These are phyloP conservation scores for Plasmodium gonderi DNA, from an alignment of 169 alveolate species.

Conservation along the genomic window DNA sequence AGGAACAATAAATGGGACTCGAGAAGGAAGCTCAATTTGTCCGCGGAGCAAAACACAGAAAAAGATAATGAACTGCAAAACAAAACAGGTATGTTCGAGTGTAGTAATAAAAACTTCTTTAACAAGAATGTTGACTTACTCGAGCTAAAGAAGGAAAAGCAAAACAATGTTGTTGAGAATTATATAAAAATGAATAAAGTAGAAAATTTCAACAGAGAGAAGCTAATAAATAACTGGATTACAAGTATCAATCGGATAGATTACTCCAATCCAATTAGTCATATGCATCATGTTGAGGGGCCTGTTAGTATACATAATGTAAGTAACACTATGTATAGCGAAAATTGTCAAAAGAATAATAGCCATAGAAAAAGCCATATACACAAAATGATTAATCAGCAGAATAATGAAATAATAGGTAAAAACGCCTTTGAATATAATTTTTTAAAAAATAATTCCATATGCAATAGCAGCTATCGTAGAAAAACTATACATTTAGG, in stretches of 20 bases:
- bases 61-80: not conserved
- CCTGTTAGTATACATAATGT: not conserved
- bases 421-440: slow-evolving; percentile 23
- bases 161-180: slow-evolving; percentile 47
- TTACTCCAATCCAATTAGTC: not conserved
- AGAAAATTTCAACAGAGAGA: slow-evolving; percentile 23
- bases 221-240: not conserved
- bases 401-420: not conserved
- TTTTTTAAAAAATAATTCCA: not conserved
- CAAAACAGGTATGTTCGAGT: slow-evolving; percentile 35
- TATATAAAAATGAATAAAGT: slow-evolving; percentile 25
- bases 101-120: slow-evolving; percentile 1
- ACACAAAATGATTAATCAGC: not conserved
- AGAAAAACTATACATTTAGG: slow-evolving; percentile 2
- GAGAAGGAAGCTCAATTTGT: not conserved
- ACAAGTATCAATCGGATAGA: not conserved
- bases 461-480: not conserved
- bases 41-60: slow-evolving; percentile 13
- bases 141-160: slow-evolving; percentile 23
- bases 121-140: slow-evolving; percentile 4
- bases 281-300: not conserved
- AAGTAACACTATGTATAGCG: not conserved
- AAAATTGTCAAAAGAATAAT: not conserved
- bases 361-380: not conserved
- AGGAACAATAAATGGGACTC: not conserved